Evolutionary conservation across 345 rosid species (phyloP).

Genomic region (Theobroma cacao): DNA sequence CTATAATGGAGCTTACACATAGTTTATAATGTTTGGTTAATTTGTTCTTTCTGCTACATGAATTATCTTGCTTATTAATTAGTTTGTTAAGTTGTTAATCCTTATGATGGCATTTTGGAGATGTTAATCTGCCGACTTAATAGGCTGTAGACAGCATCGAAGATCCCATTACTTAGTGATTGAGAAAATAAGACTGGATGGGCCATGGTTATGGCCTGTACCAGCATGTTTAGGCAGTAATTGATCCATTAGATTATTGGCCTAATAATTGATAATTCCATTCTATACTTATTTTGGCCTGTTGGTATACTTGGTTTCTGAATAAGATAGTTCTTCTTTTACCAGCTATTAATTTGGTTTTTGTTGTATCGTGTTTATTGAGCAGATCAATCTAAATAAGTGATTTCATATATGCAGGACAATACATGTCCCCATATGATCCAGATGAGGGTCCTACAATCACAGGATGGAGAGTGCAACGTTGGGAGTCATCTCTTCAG

Average conservation of each 20-base stretch:
- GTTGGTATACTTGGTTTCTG: neutral
- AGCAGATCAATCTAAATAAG: constrained; percentile 1
- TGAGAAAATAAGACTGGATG: neutral
- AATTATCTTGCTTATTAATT: neutral
- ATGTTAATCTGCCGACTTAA: neutral
- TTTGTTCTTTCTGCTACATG: neutral
- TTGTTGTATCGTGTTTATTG: neutral
- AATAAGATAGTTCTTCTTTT: constrained; percentile 2
- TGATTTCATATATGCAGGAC: constrained; percentile 53
- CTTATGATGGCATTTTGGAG: neutral
- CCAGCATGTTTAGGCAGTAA: neutral
- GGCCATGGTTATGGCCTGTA: neutral
- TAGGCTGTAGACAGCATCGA: neutral
- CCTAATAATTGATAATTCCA: neutral
- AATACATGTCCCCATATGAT: constrained; percentile 98
- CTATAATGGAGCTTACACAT: neutral
- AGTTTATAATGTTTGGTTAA: neutral
- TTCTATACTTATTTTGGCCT: neutral
- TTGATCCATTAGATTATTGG: neutral
- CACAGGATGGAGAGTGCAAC: constrained; percentile 99
- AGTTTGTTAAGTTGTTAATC: too few species aligned
- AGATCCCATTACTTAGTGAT: neutral
- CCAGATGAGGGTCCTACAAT: constrained; percentile 99
- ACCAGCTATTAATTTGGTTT: neutral
- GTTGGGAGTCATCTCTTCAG: constrained; percentile 98